Evolutionary conservation across 2,329 filamentous ascomycete genomes (phyloP).

Genomic region (Alternaria rosae): DNA sequence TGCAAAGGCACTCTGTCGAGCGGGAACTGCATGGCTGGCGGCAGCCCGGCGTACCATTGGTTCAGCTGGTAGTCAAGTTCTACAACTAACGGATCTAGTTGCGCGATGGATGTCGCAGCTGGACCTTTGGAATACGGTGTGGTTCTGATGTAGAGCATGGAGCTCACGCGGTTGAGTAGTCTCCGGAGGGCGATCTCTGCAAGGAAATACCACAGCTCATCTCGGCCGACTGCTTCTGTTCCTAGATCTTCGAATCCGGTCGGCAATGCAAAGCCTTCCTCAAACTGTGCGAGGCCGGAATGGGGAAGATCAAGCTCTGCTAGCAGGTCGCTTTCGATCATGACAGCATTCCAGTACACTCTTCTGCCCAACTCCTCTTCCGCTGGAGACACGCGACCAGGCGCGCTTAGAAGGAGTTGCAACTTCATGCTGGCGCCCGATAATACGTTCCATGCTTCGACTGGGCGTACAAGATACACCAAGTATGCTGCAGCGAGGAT

Average conservation of each 20-base stretch:
- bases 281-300: constrained; percentile 82
- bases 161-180: constrained; percentile 78
- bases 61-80: constrained; percentile 83
- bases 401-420: constrained; percentile 77
- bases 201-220: constrained; percentile 86
- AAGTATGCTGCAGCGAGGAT: constrained; percentile 82
- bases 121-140: constrained; percentile 44
- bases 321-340: constrained; percentile 80
- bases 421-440: constrained; percentile 83
- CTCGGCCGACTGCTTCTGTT: constrained; percentile 72
- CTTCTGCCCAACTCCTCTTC: constrained; percentile 77
- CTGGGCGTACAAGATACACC: constrained; percentile 80
- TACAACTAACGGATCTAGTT: constrained; percentile 77
- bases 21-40: constrained; percentile 77
- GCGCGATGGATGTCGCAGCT: constrained; percentile 70
- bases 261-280: constrained; percentile 79
- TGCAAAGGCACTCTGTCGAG: constrained; percentile 71
- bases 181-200: constrained; percentile 81
- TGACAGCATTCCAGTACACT: constrained; percentile 83
- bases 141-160: constrained; percentile 79
- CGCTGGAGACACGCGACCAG: constrained; percentile 72
- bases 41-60: constrained; percentile 84
- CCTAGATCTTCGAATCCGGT: constrained; percentile 75
- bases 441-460: constrained; percentile 83
- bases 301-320: constrained; percentile 83